These are phyloP conservation scores for Tranzscheliella williamsii DNA, from an alignment of 1,284 basidiomycete species.

Conservation along the genomic window DNA sequence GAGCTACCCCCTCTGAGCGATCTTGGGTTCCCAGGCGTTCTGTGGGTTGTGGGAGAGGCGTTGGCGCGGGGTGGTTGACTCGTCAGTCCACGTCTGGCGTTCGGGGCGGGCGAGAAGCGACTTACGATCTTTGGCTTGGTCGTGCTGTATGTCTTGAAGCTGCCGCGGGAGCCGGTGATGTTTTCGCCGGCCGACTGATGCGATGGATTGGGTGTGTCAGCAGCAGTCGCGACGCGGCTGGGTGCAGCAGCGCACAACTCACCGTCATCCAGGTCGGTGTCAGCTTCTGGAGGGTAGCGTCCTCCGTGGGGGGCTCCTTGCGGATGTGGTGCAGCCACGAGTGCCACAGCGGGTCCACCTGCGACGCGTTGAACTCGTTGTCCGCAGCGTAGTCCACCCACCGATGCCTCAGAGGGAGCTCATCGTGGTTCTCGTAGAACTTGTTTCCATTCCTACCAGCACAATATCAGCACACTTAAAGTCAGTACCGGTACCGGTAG, in stretches of 20 bases:
- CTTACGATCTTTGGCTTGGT: constrained; percentile 53
- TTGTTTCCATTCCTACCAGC: constrained; percentile 55
- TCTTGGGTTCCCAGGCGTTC: constrained; percentile 55
- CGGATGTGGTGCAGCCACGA: constrained; percentile 57
- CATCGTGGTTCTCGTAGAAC: constrained; percentile 58
- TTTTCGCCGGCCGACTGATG: constrained; percentile 46
- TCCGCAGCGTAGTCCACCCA: constrained; percentile 57
- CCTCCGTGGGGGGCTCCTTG: constrained; percentile 45
- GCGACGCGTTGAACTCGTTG: constrained; percentile 53
- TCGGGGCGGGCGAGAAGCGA: background rate
- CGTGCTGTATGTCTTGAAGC: constrained; percentile 56
- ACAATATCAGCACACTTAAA: background rate
- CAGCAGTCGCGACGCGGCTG: background rate
- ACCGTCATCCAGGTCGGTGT: constrained; percentile 50
- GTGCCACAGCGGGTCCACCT: constrained; percentile 58
- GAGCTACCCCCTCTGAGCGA: constrained; percentile 44
- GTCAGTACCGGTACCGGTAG: background rate
- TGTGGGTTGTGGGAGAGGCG: too few species aligned
- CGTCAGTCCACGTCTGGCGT: constrained; percentile 1
- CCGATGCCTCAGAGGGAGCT: constrained; percentile 52
- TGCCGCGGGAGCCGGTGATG: constrained; percentile 55
- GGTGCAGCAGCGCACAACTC: constrained; percentile 18
- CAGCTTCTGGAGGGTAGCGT: constrained; percentile 37
- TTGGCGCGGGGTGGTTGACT: background rate
- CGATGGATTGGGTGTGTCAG: background rate